These are phyloP conservation scores for Neophaeococcomyces aloes DNA, from an alignment of 2,329 filamentous ascomycete genomes.

Conservation along the genomic window DNA sequence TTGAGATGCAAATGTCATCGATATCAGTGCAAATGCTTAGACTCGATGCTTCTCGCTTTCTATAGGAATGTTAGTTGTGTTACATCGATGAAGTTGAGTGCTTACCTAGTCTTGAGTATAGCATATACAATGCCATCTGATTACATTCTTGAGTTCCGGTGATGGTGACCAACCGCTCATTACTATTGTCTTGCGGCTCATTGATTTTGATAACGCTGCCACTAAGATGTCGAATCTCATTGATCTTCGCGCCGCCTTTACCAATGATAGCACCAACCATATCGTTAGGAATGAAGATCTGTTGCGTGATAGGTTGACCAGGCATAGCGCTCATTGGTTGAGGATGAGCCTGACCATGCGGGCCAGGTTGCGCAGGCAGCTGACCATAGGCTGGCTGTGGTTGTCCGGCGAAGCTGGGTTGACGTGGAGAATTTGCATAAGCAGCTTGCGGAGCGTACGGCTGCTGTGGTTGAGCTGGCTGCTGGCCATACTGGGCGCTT, in stretches of 20 bases:
- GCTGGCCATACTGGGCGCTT: constrained; percentile 10
- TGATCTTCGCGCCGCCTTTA: constrained; percentile 98
- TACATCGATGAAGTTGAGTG: constrained; percentile 29
- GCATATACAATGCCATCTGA: constrained; percentile 99
- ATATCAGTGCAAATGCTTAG: no score
- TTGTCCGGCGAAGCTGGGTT: constrained; percentile 63
- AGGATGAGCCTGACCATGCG: constrained; percentile 58
- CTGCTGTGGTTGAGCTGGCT: constrained; percentile 47
- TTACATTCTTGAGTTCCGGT: constrained; percentile 98
- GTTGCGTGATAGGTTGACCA: constrained; percentile 82
- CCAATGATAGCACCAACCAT: constrained; percentile 99
- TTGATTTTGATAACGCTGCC: constrained; percentile 99
- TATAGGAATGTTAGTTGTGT: constrained; percentile 28
- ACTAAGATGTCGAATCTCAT: constrained; percentile 92
- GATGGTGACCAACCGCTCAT: constrained; percentile 92
- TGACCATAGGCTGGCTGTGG: constrained; percentile 66
- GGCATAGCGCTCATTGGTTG: constrained; percentile 59
- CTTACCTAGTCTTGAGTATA: constrained; percentile 82
- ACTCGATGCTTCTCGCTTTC: constrained; percentile 65
- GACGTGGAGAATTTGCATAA: constrained; percentile 66
- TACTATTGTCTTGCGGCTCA: constrained; percentile 97
- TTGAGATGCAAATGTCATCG: no score
- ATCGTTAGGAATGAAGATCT: constrained; percentile 98
- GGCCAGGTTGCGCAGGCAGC: constrained; percentile 47
- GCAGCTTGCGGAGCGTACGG: constrained; percentile 41